Base-by-base conservation (phyloP, 1,139 yeast species). In the Saccharomyces pastorianus region DNA sequence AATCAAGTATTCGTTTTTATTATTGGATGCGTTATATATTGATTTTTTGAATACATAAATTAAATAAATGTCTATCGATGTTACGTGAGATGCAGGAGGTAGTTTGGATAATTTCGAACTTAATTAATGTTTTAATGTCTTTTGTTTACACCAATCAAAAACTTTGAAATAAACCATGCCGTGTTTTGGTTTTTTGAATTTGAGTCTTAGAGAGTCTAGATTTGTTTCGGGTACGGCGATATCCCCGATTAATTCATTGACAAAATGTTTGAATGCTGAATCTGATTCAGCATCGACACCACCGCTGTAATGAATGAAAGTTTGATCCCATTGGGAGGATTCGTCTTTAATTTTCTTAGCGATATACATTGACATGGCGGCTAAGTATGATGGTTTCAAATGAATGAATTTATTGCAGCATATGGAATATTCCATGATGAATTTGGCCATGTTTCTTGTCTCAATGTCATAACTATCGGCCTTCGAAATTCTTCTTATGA, bases 381-480 rank as follows among this genome's bases (percentile, higher is more conserved):
- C 83, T 63, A 91, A 81, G 58, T 84, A 77, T n/a, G 96, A 86
- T 13, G 97, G 96, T 57, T 81, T 77, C 66, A 78, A 76, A 27
- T 87, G 85, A 64, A 90, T 79, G 66, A 91, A 85, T 62, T 82
- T 80, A 68, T 87, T 86, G 68, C 88, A 96, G 58, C 90, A 81
- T 51, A 85, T 77, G 23, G 91, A 80, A 51, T 88, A 82, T 70
- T 91, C 98, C 61, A 91, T 74, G 57, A 91, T 73, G 70, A 88
- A 90, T 70, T 91, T 91, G 48, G 95, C 97, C 61, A 89, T 77
- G 8, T 96, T 88, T 69, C 98, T 82, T 47, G 93, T 83, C 69
- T 85, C 89, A 55, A 88, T 85, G 69, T 90, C 96, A 70, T 90
- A 91, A 67, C 86, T 88, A 71, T 91, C 98, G 48, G 97, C 97